Conservation (phyloP, 768 basidiomycete genomes). For the Mycena filopes region DNA sequence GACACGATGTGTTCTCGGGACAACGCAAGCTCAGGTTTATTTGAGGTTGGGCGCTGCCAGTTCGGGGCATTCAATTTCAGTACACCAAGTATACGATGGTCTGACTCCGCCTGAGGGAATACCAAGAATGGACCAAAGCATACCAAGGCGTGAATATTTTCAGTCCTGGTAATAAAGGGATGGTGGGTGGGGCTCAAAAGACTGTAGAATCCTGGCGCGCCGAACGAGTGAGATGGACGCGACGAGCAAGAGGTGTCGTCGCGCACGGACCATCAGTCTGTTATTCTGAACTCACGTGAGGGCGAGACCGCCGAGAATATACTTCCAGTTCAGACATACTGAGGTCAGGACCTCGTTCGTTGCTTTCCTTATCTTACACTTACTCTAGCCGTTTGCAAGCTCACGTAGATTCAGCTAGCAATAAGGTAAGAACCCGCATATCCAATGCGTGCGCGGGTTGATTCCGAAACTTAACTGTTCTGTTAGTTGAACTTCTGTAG, state of each 20-base stretch:
- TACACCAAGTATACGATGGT: slow-evolving; percentile 19
- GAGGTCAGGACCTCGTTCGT: slow-evolving; percentile 13
- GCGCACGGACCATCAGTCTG: slow-evolving; percentile 5
- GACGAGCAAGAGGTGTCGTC: neutral
- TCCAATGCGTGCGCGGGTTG: neutral
- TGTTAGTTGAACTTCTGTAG: neutral
- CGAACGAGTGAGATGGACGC: slow-evolving; percentile 10
- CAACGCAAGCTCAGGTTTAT: neutral
- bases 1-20: neutral
- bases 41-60: slow-evolving; percentile 1
- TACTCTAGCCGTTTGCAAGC: slow-evolving; percentile 26
- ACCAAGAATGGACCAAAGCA: slow-evolving; percentile 15
- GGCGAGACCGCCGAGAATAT: neutral
- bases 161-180: too few relatives aligned
- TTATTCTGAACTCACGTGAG: neutral
- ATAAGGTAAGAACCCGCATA: slow-evolving; percentile 6
- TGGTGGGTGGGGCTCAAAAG: too few relatives aligned
- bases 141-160: too few relatives aligned
- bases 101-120: slow-evolving; percentile 8
- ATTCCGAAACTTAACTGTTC: neutral
- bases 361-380: slow-evolving; percentile 22
- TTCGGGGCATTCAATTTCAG: slow-evolving; percentile 12
- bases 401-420: slow-evolving; percentile 28
- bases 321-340: neutral
- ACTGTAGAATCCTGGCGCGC: too few relatives aligned